Evolutionary conservation across 768 basidiomycete genomes (phyloP).

Genomic region (Lentinula detonsa): DNA sequence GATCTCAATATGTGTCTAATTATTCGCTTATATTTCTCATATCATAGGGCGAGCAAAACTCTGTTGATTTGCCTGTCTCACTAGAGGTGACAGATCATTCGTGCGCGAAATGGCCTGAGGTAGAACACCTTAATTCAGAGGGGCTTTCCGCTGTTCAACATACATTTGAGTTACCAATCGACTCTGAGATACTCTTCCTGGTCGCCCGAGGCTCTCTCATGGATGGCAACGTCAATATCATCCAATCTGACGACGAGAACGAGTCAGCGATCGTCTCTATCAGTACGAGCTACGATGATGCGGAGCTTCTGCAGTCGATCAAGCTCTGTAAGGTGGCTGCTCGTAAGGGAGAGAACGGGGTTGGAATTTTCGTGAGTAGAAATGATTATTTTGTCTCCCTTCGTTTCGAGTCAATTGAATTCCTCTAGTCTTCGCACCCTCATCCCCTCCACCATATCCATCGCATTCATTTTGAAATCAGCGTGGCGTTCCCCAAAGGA

Average conservation of each 20-base stretch:
- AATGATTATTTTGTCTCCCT: not conserved
- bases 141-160: not conserved
- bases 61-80: not conserved
- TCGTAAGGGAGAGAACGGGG: conserved; percentile 20
- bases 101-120: conserved; percentile 4
- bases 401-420: not conserved
- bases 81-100: not conserved
- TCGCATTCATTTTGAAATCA: conserved; percentile 20
- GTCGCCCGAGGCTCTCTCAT: conserved; percentile 23
- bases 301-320: conserved; percentile 18
- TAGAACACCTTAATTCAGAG: not conserved
- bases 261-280: conserved; percentile 23
- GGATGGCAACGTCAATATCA: conserved; percentile 20
- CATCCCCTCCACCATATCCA: conserved; percentile 8
- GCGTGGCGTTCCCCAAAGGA: conserved; percentile 21
- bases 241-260: conserved; percentile 19
- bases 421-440: conserved; percentile 9
- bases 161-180: conserved; percentile 19
- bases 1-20: not conserved
- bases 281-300: conserved; percentile 19
- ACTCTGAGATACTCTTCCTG: conserved; percentile 21
- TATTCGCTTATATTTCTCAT: not conserved
- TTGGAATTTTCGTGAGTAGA: conserved; percentile 31
- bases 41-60: not conserved
- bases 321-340: conserved; percentile 22